These are phyloP conservation scores for Cynara cardunculus DNA, from an alignment of 129 eudicot genomes.

Conservation along the genomic window DNA sequence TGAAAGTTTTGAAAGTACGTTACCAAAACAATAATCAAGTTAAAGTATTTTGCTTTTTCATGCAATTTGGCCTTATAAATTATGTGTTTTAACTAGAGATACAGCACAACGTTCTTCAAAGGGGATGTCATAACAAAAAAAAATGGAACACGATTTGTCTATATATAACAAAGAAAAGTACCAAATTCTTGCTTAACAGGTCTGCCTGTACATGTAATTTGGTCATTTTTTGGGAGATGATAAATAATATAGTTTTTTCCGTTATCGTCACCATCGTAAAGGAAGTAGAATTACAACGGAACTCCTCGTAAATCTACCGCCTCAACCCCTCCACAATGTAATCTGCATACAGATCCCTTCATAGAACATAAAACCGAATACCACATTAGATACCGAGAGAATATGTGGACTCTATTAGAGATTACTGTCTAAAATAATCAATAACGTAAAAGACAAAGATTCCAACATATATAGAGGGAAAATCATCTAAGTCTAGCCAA, in stretches of 20 bases:
- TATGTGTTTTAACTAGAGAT: no score
- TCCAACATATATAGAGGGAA: background rate
- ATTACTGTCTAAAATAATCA: background rate
- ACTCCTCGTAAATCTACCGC: conserved; percentile 37
- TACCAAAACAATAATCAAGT: no score
- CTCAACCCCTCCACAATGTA: conserved; percentile 78
- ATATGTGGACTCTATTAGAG: background rate
- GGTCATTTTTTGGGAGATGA: background rate
- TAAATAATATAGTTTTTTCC: background rate
- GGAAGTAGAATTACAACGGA: background rate
- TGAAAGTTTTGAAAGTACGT: no score
- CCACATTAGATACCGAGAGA: background rate
- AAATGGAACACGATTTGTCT: background rate
- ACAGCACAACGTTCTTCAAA: background rate
- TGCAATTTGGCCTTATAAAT: no score
- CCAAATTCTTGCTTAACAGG: conserved; percentile 13
- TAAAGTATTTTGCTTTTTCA: no score
- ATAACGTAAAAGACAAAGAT: background rate
- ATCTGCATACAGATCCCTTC: conserved; percentile 88
- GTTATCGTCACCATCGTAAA: background rate
- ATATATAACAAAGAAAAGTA: background rate
- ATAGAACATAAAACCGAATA: background rate
- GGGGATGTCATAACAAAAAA: background rate
- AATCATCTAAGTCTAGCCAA: background rate
- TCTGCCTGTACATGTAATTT: conserved; percentile 17